Conservation (phyloP, 331 rosid species). For the Pyrus hybrid region DNA sequence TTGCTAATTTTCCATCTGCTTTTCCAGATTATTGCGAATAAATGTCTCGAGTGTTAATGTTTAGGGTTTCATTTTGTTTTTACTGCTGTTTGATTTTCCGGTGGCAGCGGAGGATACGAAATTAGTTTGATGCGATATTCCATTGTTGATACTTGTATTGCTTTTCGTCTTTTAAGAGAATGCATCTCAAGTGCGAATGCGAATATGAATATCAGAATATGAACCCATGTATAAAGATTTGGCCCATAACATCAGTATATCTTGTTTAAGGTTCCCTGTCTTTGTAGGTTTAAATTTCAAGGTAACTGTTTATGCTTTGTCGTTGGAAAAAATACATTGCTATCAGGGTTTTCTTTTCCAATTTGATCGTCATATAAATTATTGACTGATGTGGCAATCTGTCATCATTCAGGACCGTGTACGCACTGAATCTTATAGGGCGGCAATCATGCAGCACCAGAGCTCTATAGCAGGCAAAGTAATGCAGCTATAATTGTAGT, state of each 20-base stretch:
- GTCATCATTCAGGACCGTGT: slow-evolving; percentile 58
- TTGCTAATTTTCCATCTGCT: background rate
- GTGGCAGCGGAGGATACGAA: background rate
- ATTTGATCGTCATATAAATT: background rate
- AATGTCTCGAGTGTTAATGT: background rate
- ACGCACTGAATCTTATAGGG: slow-evolving; percentile 81
- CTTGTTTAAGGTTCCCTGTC: background rate
- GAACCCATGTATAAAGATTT: background rate
- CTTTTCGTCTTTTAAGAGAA: background rate
- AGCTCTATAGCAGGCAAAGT: slow-evolving; percentile 80
- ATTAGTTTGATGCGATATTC: background rate
- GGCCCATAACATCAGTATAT: background rate
- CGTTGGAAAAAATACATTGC: background rate
- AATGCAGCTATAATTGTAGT: slow-evolving; percentile 12
- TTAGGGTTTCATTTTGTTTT: background rate
- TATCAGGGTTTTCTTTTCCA: background rate
- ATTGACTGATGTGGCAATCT: background rate
- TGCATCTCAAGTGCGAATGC: background rate
- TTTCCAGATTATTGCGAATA: background rate
- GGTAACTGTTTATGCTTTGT: background rate
- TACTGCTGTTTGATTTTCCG: background rate
- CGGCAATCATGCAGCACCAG: slow-evolving; percentile 81
- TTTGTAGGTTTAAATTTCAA: background rate
- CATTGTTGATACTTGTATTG: background rate
- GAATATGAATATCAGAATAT: background rate